Evolutionary conservation across 805 yeast genomes (phyloP), one percentile per base, ranked within the genome.

Genomic region (Spathaspora hagerdaliae): DNA sequence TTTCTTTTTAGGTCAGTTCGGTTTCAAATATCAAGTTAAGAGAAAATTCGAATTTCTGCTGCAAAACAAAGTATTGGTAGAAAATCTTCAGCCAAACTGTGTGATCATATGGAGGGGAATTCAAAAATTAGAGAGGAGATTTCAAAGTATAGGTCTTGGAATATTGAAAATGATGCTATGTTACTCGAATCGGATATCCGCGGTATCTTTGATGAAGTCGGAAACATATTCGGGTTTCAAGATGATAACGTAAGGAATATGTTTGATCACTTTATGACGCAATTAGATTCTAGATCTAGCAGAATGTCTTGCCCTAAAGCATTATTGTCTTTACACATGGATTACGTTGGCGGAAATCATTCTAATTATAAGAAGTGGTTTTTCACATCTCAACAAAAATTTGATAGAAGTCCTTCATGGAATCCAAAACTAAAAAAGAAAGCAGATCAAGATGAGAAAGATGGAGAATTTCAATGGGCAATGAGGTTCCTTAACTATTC

Each of bases 351-450:
- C 0, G 97, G 98, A 13, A 87, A 83, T 41, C 73, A 82, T 48
- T 79, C 97, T 3, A 92, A 92, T 65, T 92, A 83, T 65, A 79
- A 84, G 58, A 89, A 87, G 64, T 92, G 98, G 98, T 89, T 82
- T 62, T 87, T 91, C 65, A 88, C 95, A 38, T 88, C 96, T 7
- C 88, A 83, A 63, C 68, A 85, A 33, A 90, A 84, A 52, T 64
- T 85, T 40, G 96, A 90, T 64, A 85, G 80, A 44, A 84, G 78
- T 44, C 66, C 85, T 71, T 44, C 66, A 43, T 35, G 40, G 43
- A 12, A 44, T 44, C 36, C 38, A 26, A 45, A 47, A 46, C 44
- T 40, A 57, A 69, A 41, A 58, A 61, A 38, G 61, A 60, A 44
- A 55, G 73, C 73, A 64, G 56, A 74, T 58, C 61, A 12, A 8